Base-by-base conservation (phyloP, 306 rosid genomes). In the Lagenaria siceraria region DNA sequence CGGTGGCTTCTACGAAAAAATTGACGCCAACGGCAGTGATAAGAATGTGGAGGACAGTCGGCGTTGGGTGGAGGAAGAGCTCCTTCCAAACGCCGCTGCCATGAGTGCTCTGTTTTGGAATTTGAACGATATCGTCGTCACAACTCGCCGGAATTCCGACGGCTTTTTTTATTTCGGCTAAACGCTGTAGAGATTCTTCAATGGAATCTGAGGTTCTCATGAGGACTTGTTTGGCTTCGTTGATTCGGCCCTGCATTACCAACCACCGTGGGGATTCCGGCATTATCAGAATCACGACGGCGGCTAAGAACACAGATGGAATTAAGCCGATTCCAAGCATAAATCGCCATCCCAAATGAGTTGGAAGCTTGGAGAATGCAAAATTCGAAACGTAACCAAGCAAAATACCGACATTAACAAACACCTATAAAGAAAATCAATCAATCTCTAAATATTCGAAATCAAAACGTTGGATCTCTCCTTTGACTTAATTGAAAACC, bases 181-280 rank as follows among this genome's bases (percentile, higher is more conserved):
- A 48, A 7, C 94, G 79, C 1, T 74, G 64, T 1, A 58, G 77
- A 15, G 98, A 91, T 22, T 93, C 96, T 75, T 89, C 89, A 1
- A 21, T 64, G 25, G 88, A 81, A 60, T 91, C 96, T 0, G 96
- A 91, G 63, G 91, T 91, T 83, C 80, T 87, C 78, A 86, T 71
- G 0, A 93, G 94, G 38, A 90, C 97, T 59, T 35, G 73, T 29
- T 0, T 85, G 6, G 97, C 96, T 0, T 91, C 97, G 1, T 89
- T 96, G 1, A 93, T 81, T 14, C 92, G 92, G 7, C 98, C 98
- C 21, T 81, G 84, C 92, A 93, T 87, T 17, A 93, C 88, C 0
- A 93, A 89, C 98, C 98, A 93, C 0, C 97, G 81, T 1, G 98
- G 98, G 0, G 97, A 93, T 70, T 93, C 98, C 0, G 98, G 94